A percentile compares a stretch with the other conserved stretches of the same genome.
Conservation (phyloP, 2,329 filamentous ascomycete genomes). For the Cladosporium sp. region DNA sequence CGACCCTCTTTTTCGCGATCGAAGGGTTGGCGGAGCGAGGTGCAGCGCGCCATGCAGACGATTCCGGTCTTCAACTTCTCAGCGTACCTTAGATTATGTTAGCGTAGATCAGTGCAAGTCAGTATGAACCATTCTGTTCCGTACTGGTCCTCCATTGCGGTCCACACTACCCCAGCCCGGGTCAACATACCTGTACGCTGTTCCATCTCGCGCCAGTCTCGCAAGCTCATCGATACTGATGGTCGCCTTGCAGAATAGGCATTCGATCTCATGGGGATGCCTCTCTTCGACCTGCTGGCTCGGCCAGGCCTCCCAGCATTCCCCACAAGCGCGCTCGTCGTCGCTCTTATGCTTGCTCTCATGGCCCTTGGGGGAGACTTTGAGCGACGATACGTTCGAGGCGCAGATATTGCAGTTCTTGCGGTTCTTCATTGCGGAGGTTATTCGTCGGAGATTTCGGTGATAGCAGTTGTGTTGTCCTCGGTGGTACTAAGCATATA, state of each 20-base stretch:
- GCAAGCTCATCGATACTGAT: neutral
- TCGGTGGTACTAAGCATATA: too few relatives aligned
- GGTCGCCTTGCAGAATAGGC: conserved; percentile 15
- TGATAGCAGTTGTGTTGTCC: too few relatives aligned
- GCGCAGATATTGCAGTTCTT: conserved; percentile 12
- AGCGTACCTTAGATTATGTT: neutral
- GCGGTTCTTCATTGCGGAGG: too few relatives aligned
- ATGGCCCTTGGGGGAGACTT: neutral
- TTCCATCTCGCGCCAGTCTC: neutral
- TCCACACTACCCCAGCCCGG: too few relatives aligned
- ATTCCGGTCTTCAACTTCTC: neutral
- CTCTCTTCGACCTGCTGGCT: conserved; percentile 14
- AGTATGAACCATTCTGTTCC: neutral
- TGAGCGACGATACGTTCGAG: neutral
- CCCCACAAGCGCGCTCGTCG: conserved; percentile 13
- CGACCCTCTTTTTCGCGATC: conserved; percentile 13
- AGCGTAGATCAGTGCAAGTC: neutral
- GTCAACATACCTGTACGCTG: neutral
- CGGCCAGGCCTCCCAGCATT: conserved; percentile 18
- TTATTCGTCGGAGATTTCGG: too few relatives aligned
- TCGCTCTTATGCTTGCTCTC: neutral
- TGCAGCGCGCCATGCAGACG: conserved; percentile 15
- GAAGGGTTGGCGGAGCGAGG: neutral
- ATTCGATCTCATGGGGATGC: conserved; percentile 8
- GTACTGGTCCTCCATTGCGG: too few relatives aligned